Evolutionary conservation across 2,329 filamentous ascomycete genomes (phyloP), one percentile per base, ranked within the genome.

Genomic region (Beauveria pseudobassiana): DNA sequence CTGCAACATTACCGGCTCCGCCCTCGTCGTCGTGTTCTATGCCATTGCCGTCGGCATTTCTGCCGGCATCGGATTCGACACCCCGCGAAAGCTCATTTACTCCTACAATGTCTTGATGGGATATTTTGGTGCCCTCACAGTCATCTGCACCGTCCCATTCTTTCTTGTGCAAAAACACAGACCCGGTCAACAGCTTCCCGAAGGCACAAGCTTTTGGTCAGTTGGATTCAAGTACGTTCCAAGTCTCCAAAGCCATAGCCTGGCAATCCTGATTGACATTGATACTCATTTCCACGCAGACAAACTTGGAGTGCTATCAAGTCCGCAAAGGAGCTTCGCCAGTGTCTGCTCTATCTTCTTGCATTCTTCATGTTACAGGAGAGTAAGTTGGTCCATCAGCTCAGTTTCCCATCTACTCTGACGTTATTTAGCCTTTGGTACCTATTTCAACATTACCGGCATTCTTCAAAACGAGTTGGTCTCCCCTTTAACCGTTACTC

Each of bases 151-250:
- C 8, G 51, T 67, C 5, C 66, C 66, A 3, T 68, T 67, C 63
- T 68, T 68, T 42, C 52, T 67, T n/a, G 62, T 68, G 14, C 65
- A 68, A 55, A 66, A 66, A 61, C 63, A 65, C 43, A 58, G 66
- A 7, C 65, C 66, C 1, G 66, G 66, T 8, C 66, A 68, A 58
- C 64, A 68, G 62, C 62, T 66, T 1, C 65, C 65, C 3, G 58
- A 62, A 14, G 65, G 65, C 16, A 57, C 64, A 6, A 59, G 59
- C n/a, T 66, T 62, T 46, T 56, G 65, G 46, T 59, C 64, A 5
- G 64, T 64, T 16, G 63, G 63, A 12, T 62, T 62, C 22, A 64
- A 63, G 63, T 64, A 49, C 40, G 63, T 59, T 12, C 14, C 22
- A 8, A n/a, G 16, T 3, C 7, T 43, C 18, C 18, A 10, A 5